Evolutionary conservation across 345 rosid species (phyloP), one percentile per base, ranked within the genome.

Genomic region (Tarenaya hassleriana): DNA sequence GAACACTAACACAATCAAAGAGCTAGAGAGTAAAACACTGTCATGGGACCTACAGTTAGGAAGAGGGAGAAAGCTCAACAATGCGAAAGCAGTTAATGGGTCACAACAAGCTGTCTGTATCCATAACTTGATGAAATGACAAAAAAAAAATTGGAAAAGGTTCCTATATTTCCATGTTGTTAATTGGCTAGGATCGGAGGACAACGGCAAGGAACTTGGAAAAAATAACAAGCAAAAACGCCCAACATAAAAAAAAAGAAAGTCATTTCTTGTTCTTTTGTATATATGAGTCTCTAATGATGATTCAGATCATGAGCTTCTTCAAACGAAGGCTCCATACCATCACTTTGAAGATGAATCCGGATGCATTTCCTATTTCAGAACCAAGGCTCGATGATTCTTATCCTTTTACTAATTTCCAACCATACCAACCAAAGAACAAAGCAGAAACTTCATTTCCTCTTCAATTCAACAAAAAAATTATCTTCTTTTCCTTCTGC

Each of bases 401-500:
- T 7, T 20, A 4, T 3, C 11, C 0, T 9, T 7, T 35, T 34
- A 61, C 7, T 33, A 37, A 7, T 8, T 16, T 10, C 43, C 24
- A 45, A 8, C 14, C 32, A 47, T 19, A 52, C 9, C 19, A 52
- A 53, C 12, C 10, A 49, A 41, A 20, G 15, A 49, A 31, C 24
- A 49, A 55, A 63, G 56, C 8, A 15, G 3, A n/a, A 42, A 42
- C 47, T 16, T 27, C 15, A 13, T 35, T 42, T 34, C 41, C 13
- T 12, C 29, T 14, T 7, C 44, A 24, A 65, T 37, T 35, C 34
- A 60, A 54, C 17, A 34, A 49, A 12, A 32, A 1, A 11, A n/a
- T 4, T 5, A n/a, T 44, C 55, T 20, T 9, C 45, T 52, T 40
- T 66, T 66, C 41, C 24, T 45, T 38, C 34, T 15, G 9, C 42